phyloP scores from a whole-genome alignment of 1,284 basidiomycete genomes.

The Boletus semigastroideus region DNA sequence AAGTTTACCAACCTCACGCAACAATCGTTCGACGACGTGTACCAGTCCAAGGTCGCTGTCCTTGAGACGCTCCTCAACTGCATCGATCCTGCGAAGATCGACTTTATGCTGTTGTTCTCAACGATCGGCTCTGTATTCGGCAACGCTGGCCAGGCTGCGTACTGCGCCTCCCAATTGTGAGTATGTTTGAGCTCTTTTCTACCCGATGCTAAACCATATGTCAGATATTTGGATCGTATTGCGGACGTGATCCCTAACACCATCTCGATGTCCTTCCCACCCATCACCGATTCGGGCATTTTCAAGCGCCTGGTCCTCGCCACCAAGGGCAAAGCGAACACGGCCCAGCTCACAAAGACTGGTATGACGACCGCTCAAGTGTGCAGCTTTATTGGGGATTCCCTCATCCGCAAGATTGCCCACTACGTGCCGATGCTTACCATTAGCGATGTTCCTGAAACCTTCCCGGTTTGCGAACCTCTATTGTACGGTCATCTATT shows the following conservation, averaged over 20 bases:
- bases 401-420: slow-evolving; percentile 27
- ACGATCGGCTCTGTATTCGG: slow-evolving; percentile 34
- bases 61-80: slow-evolving; percentile 26
- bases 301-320: slow-evolving; percentile 31
- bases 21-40: slow-evolving; percentile 33
- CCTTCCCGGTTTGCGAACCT: slow-evolving; percentile 27
- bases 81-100: slow-evolving; percentile 26
- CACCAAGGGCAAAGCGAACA: slow-evolving; percentile 31
- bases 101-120: slow-evolving; percentile 34
- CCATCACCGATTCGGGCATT: slow-evolving; percentile 34
- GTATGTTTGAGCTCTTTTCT: background rate
- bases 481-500: slow-evolving; percentile 27
- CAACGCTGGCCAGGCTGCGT: slow-evolving; percentile 36
- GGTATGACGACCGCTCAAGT: slow-evolving; percentile 34
- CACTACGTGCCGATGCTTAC: slow-evolving; percentile 34
- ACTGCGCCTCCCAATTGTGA: slow-evolving; percentile 31
- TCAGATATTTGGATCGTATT: slow-evolving; percentile 31
- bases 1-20: slow-evolving; percentile 34
- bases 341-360: slow-evolving; percentile 28
- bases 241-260: slow-evolving; percentile 29
- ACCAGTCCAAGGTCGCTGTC: slow-evolving; percentile 31
- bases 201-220: background rate
- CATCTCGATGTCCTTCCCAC: slow-evolving; percentile 35
- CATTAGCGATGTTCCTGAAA: slow-evolving; percentile 23
- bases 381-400: slow-evolving; percentile 34